Conservation (phyloP, 306 rosid species). For the Inga oerstediana region DNA sequence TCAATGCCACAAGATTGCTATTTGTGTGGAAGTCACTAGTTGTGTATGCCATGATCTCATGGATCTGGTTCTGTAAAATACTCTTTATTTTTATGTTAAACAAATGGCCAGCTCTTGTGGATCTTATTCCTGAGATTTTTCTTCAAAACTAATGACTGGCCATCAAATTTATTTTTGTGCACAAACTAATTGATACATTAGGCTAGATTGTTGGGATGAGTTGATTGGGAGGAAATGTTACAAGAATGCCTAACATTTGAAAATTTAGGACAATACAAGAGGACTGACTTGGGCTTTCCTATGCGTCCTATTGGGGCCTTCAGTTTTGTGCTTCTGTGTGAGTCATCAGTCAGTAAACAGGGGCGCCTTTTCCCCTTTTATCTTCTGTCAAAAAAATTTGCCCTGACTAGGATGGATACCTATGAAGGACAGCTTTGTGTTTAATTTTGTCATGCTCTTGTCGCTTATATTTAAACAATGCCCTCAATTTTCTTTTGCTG, state of each 20-base stretch:
- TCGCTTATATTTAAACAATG: not conserved
- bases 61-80: slow-evolving; percentile 24
- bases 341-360: not conserved
- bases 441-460: not conserved
- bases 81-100: not conserved
- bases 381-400: not conserved
- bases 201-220: not conserved
- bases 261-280: slow-evolving; percentile 1
- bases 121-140: not conserved
- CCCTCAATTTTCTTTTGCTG: not conserved
- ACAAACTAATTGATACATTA: not conserved
- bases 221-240: slow-evolving; percentile 12
- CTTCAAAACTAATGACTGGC: not conserved
- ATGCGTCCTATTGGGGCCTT: not conserved
- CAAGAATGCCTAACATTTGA: not conserved
- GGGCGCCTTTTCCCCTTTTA: not conserved
- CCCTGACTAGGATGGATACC: not conserved
- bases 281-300: not conserved
- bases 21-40: not conserved
- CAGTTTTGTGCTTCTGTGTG: slow-evolving; percentile 4
- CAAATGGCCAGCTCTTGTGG: not conserved
- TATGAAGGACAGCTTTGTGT: not conserved
- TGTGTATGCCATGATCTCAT: not conserved
- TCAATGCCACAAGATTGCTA: slow-evolving; percentile 18
- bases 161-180: not conserved